Base-by-base conservation (phyloP, 176 grass and related monocot species). In the Alloteropsis semialata region DNA sequence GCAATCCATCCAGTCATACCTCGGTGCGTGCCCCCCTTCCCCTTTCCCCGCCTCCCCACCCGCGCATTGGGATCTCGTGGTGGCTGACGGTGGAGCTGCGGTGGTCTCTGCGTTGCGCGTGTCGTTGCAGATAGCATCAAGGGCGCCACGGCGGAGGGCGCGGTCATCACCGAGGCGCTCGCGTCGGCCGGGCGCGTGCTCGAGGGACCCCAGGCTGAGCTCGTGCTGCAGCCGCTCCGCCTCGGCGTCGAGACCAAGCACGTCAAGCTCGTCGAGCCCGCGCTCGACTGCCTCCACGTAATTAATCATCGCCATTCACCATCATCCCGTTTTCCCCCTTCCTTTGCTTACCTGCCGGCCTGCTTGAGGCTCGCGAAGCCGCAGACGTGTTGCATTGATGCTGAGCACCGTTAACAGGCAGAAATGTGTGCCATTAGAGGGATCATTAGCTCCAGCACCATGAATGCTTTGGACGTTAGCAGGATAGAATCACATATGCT, bases 261-360 rank as follows among this genome's bases (percentile, higher is more conserved):
- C 87, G 68, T 96, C 81, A 99, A 99, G 87, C 92, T 99, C 74
- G 89, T 94, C 51, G 92, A 99, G 81, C 96, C 91, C 60, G 96
- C 93, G 58, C 96, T 99, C 66, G 96, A 99, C 72, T 99, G 91
- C 83, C 91, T 99, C 73, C 96, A 96, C 85, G 96, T 98, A 98
- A 82, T 69, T 41, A 11, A 65, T 66, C 6, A 16, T 14, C 51
- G 19, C n/a, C n/a, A n/a, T n/a, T 64, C 19, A 68, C 27, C 42
- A 71, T 10, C 44, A 21, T 76, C 68, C 71, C 59, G 77, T 77
- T 81, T 38, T 80, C 54, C 32, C 16, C 45, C 46, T 51, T 85
- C 64, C 38, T n/a, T 84, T 81, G 44, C 30, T 82, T 88, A 32
- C 77, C 43, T 21, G 38, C 46, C 53, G 60, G 34, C 48, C 66